phyloP scores from a whole-genome alignment of 1,139 yeast species.

The Geotrichum citri-aurantii region DNA sequence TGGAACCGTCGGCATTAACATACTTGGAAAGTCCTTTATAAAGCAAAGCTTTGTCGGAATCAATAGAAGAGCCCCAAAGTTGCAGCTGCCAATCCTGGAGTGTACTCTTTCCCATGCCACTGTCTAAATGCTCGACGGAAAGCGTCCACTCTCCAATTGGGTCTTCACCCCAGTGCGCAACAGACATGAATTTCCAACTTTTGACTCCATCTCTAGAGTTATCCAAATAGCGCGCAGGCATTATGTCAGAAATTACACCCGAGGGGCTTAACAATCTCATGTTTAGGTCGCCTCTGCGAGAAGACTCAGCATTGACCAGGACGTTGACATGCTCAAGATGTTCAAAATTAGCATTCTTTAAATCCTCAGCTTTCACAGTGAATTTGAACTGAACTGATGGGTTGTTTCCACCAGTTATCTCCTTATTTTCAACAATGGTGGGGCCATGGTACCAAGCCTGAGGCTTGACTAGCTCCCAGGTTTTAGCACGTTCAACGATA shows the following conservation, averaged over 20 bases:
- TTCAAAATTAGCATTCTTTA: constrained; percentile 56
- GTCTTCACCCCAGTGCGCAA: constrained; percentile 94
- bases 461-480: constrained; percentile 83
- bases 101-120: constrained; percentile 41
- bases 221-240: constrained; percentile 64
- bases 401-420: constrained; percentile 24
- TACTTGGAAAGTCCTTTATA: constrained; percentile 35
- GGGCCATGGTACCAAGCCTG: constrained; percentile 76
- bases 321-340: constrained; percentile 83
- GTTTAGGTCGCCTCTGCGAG: constrained; percentile 63
- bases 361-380: constrained; percentile 45
- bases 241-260: constrained; percentile 69
- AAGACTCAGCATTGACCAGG: constrained; percentile 61
- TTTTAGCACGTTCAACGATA: constrained; percentile 66
- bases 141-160: constrained; percentile 82
- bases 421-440: constrained; percentile 34
- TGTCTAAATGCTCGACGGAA: constrained; percentile 46
- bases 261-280: constrained; percentile 66
- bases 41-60: constrained; percentile 52
- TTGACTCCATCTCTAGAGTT: constrained; percentile 51
- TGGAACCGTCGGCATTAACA: constrained; percentile 5
- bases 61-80: constrained; percentile 74
- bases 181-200: constrained; percentile 95
- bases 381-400: constrained; percentile 41
- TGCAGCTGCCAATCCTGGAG: constrained; percentile 70